Percentiles rank a stretch among this genome's conserved stretches.
These are phyloP conservation scores for Schwanniomyces sp. DNA, from an alignment of 805 yeast genomes.

Conservation along the genomic window DNA sequence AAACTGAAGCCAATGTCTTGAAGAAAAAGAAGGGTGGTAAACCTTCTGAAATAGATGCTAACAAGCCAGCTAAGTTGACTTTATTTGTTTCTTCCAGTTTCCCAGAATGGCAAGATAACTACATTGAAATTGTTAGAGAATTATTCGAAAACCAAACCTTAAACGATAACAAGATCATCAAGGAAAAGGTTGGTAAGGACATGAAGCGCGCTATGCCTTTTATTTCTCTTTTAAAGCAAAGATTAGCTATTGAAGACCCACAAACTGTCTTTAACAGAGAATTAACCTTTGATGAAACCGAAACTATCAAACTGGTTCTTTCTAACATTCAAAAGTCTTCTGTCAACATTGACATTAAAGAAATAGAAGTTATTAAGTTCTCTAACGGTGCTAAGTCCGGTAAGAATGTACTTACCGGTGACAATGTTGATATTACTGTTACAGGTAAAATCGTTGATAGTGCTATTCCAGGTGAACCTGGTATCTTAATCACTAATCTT, in stretches of 20 bases:
- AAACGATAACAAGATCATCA: conserved; percentile 64
- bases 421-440: conserved; percentile 62
- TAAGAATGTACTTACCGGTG: conserved; percentile 64
- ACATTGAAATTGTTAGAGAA: conserved; percentile 69
- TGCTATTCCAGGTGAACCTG: conserved; percentile 94
- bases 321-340: conserved; percentile 64
- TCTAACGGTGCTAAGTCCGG: conserved; percentile 66
- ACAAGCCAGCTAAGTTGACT: conserved; percentile 71
- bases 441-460: conserved; percentile 70
- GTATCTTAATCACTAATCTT: conserved; percentile 71
- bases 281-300: conserved; percentile 77
- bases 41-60: conserved; percentile 69
- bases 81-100: conserved; percentile 75
- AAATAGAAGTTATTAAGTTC: conserved; percentile 61
- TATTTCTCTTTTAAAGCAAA: conserved; percentile 79
- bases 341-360: conserved; percentile 51
- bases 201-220: conserved; percentile 99
- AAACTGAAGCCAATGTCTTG: conserved; percentile 82
- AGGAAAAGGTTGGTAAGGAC: conserved; percentile 74
- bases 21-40: conserved; percentile 78
- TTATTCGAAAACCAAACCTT: conserved; percentile 64
- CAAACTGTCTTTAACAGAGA: conserved; percentile 86
- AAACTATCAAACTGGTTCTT: conserved; percentile 56
- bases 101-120: conserved; percentile 67
- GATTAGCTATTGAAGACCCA: conserved; percentile 69